Conservation (phyloP, 257 asterid species). For the Plectranthus barbatus region DNA sequence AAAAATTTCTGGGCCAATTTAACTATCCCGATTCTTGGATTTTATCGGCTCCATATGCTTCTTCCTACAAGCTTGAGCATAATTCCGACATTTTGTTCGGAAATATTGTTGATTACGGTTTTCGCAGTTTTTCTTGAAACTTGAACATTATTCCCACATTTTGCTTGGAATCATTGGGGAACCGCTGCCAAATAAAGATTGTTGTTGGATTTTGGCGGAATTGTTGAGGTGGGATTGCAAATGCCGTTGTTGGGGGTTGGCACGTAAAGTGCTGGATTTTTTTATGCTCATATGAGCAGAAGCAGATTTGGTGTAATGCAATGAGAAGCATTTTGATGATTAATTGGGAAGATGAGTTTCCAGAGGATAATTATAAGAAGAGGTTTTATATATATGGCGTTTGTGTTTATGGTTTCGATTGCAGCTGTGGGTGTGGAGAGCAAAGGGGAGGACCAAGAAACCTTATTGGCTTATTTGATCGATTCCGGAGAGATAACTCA, state of each 20-base stretch:
- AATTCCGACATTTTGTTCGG: conserved; percentile 8
- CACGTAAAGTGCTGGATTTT: too few relatives aligned
- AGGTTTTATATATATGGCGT: conserved; percentile 32
- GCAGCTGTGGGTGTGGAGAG: conserved; percentile 30
- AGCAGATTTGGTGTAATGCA: conserved; percentile 27
- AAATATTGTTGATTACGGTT: conserved; percentile 1
- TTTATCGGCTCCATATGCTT: not conserved
- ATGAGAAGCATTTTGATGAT: conserved; percentile 43
- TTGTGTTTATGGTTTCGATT: conserved; percentile 33
- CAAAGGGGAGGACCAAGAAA: conserved; percentile 37
- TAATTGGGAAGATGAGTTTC: conserved; percentile 37
- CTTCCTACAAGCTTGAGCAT: too few relatives aligned
- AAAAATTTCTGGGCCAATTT: not conserved
- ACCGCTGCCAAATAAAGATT: not conserved
- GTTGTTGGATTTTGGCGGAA: not conserved
- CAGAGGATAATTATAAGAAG: conserved; percentile 34
- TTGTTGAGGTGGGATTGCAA: conserved; percentile 25
- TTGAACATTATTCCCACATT: not conserved
- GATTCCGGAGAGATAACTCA: conserved; percentile 43
- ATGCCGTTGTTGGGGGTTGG: too few relatives aligned
- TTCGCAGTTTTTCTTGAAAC: not conserved
- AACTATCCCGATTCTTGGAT: conserved; percentile 2
- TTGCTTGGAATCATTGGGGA: too few relatives aligned
- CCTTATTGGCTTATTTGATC: conserved; percentile 35
- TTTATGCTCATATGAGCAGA: conserved; percentile 1